Percentiles rank a stretch among this genome's conserved stretches.
These are phyloP conservation scores for Gynostemma pentaphyllum DNA, from an alignment of 306 rosid genomes.

Conservation along the genomic window DNA sequence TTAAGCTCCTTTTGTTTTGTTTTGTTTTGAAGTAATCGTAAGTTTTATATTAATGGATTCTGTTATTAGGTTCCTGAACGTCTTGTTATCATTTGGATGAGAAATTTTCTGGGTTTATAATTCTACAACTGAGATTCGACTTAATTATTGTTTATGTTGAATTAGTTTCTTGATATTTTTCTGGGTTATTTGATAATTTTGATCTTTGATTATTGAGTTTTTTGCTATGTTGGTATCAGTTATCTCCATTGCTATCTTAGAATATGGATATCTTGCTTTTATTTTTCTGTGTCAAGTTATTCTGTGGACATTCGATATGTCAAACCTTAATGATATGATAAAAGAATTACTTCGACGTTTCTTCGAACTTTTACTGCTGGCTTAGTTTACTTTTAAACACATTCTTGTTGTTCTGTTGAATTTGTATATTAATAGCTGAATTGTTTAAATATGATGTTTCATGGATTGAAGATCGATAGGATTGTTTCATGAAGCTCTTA, in stretches of 20 bases:
- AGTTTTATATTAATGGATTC: background rate
- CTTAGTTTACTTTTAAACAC: background rate
- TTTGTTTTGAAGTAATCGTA: background rate
- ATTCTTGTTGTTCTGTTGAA: too few relatives aligned
- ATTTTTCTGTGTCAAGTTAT: too few relatives aligned
- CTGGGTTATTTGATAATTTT: background rate
- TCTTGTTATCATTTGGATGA: background rate
- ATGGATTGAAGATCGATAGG: too few relatives aligned
- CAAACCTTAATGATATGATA: background rate
- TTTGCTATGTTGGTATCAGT: background rate
- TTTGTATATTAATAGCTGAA: background rate
- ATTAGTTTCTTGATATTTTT: background rate
- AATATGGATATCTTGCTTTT: too few relatives aligned
- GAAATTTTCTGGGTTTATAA: background rate
- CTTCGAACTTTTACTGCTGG: background rate
- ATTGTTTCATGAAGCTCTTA: too few relatives aligned
- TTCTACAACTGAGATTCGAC: background rate
- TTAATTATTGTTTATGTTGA: too few relatives aligned
- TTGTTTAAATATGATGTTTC: too few relatives aligned
- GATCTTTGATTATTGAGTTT: background rate
- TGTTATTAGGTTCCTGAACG: too few relatives aligned
- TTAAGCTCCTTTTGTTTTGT: background rate
- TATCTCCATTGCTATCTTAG: too few relatives aligned
- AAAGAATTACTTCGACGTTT: background rate
- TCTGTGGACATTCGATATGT: background rate